Evolutionary conservation across 2,329 filamentous ascomycete species (phyloP).

Genomic region (Pseudocercospora eumusae): DNA sequence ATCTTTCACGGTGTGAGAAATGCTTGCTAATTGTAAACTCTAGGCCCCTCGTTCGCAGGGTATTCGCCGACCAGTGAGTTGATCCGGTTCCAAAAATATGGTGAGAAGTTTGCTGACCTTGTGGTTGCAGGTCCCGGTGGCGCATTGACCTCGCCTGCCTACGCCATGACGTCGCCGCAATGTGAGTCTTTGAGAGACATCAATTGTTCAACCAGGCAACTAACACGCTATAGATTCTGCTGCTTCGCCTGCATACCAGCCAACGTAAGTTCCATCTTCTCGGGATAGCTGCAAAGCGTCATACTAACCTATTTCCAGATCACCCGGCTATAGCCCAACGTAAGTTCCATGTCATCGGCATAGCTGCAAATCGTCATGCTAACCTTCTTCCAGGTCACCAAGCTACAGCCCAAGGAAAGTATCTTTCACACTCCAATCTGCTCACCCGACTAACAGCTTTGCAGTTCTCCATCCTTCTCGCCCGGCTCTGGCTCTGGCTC

Average conservation of each 20-base stretch:
- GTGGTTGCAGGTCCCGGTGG: slow-evolving; percentile 44
- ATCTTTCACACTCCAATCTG: neutral
- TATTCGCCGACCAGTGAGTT: slow-evolving; percentile 36
- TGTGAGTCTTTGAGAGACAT: neutral
- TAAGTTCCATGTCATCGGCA: neutral
- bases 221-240: neutral
- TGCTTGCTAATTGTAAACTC: slow-evolving; percentile 22
- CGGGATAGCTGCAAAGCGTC: neutral
- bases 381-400: neutral
- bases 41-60: slow-evolving; percentile 13
- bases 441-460: no score
- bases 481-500: neutral
- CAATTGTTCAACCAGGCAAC: neutral
- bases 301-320: neutral
- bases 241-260: neutral
- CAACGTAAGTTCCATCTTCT: neutral
- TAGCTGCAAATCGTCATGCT: neutral
- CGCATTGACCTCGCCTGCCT: slow-evolving; percentile 57
- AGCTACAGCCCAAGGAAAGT: neutral
- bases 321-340: neutral
- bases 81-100: neutral
- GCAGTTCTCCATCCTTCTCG: neutral
- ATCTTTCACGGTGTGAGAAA: neutral
- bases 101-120: neutral
- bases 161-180: slow-evolving; percentile 51